A percentile compares a stretch with the other conserved stretches of the same genome.
These are phyloP conservation scores for Claviceps pazoutovae DNA, from an alignment of 2,329 filamentous ascomycete species.

Conservation along the genomic window DNA sequence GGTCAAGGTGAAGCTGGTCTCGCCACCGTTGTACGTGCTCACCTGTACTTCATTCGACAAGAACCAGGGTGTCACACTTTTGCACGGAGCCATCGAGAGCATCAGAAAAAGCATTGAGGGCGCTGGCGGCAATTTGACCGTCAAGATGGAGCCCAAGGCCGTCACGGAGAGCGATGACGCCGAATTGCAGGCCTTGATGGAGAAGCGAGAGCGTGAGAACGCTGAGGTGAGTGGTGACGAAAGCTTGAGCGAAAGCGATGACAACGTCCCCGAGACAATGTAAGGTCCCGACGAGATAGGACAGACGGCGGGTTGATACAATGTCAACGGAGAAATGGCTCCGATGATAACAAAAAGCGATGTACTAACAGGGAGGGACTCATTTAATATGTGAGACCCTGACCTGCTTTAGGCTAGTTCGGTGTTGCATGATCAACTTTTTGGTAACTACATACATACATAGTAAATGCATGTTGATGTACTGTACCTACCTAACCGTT, in stretches of 20 bases:
- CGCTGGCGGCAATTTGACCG: slow-evolving; percentile 64
- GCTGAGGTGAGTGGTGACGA: slow-evolving; percentile 96
- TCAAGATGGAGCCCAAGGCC: slow-evolving; percentile 99
- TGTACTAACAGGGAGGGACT: background rate
- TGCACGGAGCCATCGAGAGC: slow-evolving; percentile 82
- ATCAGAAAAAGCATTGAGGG: slow-evolving; percentile 68
- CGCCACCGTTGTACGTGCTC: slow-evolving; percentile 88
- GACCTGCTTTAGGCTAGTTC: too few relatives aligned
- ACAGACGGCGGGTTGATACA: background rate
- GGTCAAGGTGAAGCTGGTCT: slow-evolving; percentile 98
- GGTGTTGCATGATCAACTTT: too few relatives aligned
- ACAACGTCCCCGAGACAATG: slow-evolving; percentile 43
- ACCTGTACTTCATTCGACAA: slow-evolving; percentile 96
- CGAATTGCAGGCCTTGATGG: slow-evolving; percentile 93
- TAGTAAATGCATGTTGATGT: too few relatives aligned
- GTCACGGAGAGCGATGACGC: slow-evolving; percentile 98
- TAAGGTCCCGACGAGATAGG: slow-evolving; percentile 10
- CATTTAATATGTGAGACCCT: background rate
- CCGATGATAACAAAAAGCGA: background rate
- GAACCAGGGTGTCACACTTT: slow-evolving; percentile 62
- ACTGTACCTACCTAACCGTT: too few relatives aligned
- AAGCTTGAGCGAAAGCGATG: slow-evolving; percentile 88
- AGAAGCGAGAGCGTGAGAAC: slow-evolving; percentile 97
- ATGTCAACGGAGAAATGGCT: background rate
- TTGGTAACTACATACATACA: too few relatives aligned